Evolutionary conservation across 2,329 filamentous ascomycete genomes (phyloP), one percentile per base, ranked within the genome.

Genomic region (Claviceps sp.): DNA sequence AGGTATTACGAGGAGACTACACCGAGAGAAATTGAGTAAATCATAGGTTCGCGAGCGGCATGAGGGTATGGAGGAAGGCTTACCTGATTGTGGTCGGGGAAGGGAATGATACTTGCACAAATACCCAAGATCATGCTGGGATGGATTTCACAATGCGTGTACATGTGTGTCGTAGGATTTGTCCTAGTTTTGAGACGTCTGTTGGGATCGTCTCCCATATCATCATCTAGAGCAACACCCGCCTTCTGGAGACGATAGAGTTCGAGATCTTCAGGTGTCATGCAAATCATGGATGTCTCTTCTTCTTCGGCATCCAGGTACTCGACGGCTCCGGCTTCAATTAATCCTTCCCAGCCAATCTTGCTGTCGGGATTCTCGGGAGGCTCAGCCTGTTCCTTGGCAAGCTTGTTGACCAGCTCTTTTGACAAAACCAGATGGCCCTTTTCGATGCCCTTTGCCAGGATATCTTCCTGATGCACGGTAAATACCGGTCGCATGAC

Each of bases 91-190:
- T 98, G 93, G 72, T 98, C 93, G 1, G 94, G 93, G 81, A 98
- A 98, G 0, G 93, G 93, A 74, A 98, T 98, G 68, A 98, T 98
- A 72, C 90, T 96, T 62, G 93, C 93, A 65, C 94, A 98, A 57
- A 98, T 95, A 65, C 93, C 93, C 52, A 98, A 73, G 67, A 98
- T 93, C 93, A 98, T 98, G 70, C 89, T 95, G 19, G 93, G 94
- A 63, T 98, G 94, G 66, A 98, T 97, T 71, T 98, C 93, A 69
- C 94, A 98, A 68, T 98, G 94, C 0, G 93, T 98, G 76, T 91
- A 97, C 63, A 85, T 89, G 69, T 94, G 87, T 16, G 91, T 89
- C 5, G 84, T 86, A 22, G 87, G 83, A 62, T 94, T 96, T 43
- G 93, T 81, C 62, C 84, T 85, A 1, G 89, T 90, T 69, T 93